A percentile compares a stretch with the other conserved stretches of the same genome.
phyloP scores from a whole-genome alignment of 1,284 basidiomycete genomes.

The Pascua guehoae region DNA sequence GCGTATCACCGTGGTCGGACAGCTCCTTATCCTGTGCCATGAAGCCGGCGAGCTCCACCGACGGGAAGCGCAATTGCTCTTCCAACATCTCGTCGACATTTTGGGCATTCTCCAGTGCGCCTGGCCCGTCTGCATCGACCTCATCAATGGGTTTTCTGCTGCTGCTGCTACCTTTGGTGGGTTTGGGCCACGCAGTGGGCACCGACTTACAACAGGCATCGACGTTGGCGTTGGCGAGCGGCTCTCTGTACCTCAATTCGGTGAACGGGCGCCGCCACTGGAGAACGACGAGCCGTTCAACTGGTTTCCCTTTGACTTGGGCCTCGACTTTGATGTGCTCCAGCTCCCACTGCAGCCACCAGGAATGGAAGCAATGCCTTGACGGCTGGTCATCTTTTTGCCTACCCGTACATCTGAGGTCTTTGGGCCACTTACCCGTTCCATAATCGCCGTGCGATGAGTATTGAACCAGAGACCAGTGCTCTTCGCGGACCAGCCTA shows the following conservation, averaged over 20 bases:
- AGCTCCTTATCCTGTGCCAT: conserved; percentile 23
- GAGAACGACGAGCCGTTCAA: neutral
- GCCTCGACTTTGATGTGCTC: conserved; percentile 9
- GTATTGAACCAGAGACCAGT: too few species aligned
- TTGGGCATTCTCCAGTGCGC: conserved; percentile 11
- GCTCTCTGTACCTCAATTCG: neutral
- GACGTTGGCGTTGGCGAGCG: neutral
- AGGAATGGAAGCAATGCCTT: too few species aligned
- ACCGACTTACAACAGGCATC: neutral
- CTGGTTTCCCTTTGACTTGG: conserved; percentile 5
- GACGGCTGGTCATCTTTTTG: too few species aligned
- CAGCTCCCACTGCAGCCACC: too few species aligned
- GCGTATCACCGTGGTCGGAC: conserved; percentile 19
- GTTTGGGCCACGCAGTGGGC: neutral
- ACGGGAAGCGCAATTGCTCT: conserved; percentile 15
- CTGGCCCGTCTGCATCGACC: conserved; percentile 13
- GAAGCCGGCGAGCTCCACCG: conserved; percentile 19
- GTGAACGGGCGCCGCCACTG: too few species aligned
- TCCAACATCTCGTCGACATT: conserved; percentile 15
- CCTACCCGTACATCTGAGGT: too few species aligned
- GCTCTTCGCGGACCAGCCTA: too few species aligned
- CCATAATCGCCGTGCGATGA: too few species aligned
- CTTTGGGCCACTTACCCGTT: too few species aligned
- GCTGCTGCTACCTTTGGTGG: conserved; percentile 13
- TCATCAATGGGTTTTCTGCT: conserved; percentile 8